Base-by-base conservation (phyloP, 345 rosid species). In the Luvunga scandens region DNA sequence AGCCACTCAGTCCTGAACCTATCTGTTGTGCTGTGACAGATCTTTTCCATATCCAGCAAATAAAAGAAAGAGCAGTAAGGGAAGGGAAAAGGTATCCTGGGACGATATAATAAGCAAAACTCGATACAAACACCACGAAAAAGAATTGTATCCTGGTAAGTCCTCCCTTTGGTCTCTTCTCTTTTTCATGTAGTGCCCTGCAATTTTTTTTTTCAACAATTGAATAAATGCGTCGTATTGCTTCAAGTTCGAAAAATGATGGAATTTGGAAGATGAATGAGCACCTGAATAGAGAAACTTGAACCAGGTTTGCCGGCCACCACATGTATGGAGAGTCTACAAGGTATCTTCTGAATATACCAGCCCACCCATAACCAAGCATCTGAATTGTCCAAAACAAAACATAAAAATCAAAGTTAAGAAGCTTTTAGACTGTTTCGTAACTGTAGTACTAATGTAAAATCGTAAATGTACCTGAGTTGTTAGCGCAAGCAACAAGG, bases 311-410 rank as follows among this genome's bases (percentile, higher is more conserved):
- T 30, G 81, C 60, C 34, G 93, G 93, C 91, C 91, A 89, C 90
- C 93, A 88, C 90, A 90, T 86, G 84, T 85, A 84, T 7, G 89
- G 90, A 42, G 86, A 85, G 56, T 90, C 91, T 30, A 90, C 91
- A 1, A 90, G 79, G 72, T 72, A 77, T 57, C 78, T 86, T 27
- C 90, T 85, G 88, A 86, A 90, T 72, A 90, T 42, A 25, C 91
- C 90, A 18, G 90, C 90, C 88, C 90, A 87, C 18, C 93, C 93
- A 50, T 87, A 89, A 14, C 91, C 91, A 36, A 88, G 73, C 79
- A 90, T 62, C 93, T 90, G 78, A 63, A 57, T 38, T n/a, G 5
- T 6, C 25, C 9, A 66, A 5, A 70, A 45, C 2, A 50, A 42
- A 39, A 16, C 4, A 38, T 4, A 69, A 24, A 70, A 45, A 0